A percentile compares a stretch with the other conserved stretches of the same genome.
Conservation (phyloP, 805 yeast genomes). For the Kuraishia capsulata region DNA sequence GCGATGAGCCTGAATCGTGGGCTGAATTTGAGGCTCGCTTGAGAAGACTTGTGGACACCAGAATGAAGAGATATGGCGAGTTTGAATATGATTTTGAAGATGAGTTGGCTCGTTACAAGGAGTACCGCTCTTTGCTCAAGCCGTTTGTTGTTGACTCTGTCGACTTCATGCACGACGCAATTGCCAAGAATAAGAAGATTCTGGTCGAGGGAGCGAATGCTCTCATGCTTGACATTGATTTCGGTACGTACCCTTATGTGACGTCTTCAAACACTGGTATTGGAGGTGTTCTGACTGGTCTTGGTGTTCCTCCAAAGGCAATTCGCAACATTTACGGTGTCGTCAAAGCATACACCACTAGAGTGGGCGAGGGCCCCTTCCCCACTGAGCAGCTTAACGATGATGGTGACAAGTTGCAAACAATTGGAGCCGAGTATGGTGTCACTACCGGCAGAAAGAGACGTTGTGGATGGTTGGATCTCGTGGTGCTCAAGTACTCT, state of each 20-base stretch:
- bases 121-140: slow-evolving; percentile 60
- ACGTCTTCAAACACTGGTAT: slow-evolving; percentile 94
- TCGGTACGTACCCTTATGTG: slow-evolving; percentile 96
- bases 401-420: slow-evolving; percentile 79
- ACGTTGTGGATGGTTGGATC: slow-evolving; percentile 98
- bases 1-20: slow-evolving; percentile 89
- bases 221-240: slow-evolving; percentile 92
- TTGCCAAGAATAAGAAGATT: slow-evolving; percentile 71
- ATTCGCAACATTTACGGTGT: slow-evolving; percentile 86
- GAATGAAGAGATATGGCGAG: slow-evolving; percentile 87
- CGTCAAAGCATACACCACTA: slow-evolving; percentile 95
- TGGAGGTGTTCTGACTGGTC: slow-evolving; percentile 96
- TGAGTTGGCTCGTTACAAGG: slow-evolving; percentile 71
- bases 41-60: slow-evolving; percentile 67
- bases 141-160: slow-evolving; percentile 95
- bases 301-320: slow-evolving; percentile 88
- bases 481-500: slow-evolving; percentile 89
- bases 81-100: slow-evolving; percentile 80
- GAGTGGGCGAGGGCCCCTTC: slow-evolving; percentile 99
- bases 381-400: slow-evolving; percentile 93
- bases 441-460: slow-evolving; percentile 99
- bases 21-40: slow-evolving; percentile 75
- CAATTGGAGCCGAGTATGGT: slow-evolving; percentile 92
- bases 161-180: slow-evolving; percentile 70
- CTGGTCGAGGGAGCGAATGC: slow-evolving; percentile 98